phyloP scores from a whole-genome alignment of 768 basidiomycete genomes.

The Mycena olivaceomarginata region DNA sequence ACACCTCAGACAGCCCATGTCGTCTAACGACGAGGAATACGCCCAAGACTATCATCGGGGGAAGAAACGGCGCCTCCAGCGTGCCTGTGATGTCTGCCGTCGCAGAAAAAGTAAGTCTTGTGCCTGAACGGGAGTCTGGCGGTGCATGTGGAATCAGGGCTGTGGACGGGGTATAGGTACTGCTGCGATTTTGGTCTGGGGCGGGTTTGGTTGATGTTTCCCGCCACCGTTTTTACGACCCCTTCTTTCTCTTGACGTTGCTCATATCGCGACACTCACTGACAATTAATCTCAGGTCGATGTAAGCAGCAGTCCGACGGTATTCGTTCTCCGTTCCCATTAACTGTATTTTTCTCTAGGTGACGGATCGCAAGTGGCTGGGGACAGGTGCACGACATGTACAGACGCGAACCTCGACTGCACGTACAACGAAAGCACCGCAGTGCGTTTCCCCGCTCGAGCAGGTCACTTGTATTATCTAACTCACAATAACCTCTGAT shows the following conservation, averaged over 20 bases:
- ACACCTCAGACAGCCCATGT: neutral
- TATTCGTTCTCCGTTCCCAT: neutral
- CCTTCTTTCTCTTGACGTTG: no score
- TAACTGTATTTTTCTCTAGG: neutral
- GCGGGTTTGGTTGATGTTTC: no score
- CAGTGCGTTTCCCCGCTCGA: neutral
- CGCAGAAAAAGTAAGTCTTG: constrained; percentile 4
- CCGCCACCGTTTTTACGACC: no score
- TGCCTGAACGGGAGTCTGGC: neutral
- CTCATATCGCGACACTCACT: neutral
- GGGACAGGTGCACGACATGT: constrained; percentile 12
- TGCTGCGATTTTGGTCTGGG: neutral
- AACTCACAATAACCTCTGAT: neutral
- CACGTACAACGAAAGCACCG: constrained; percentile 10
- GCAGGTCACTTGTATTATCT: neutral
- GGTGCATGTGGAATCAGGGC: neutral
- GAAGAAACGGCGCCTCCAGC: constrained; percentile 7
- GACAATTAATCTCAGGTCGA: neutral
- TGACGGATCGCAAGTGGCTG: constrained; percentile 14
- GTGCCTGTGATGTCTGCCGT: constrained; percentile 1
- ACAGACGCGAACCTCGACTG: constrained; percentile 18
- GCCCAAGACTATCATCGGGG: neutral
- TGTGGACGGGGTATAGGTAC: neutral
- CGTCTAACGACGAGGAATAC: constrained; percentile 1
- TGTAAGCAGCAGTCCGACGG: neutral